A percentile compares a stretch with the other conserved stretches of the same genome.
Evolutionary conservation across 169 alveolate species (phyloP).

Genomic region (Plasmodium malariae): DNA sequence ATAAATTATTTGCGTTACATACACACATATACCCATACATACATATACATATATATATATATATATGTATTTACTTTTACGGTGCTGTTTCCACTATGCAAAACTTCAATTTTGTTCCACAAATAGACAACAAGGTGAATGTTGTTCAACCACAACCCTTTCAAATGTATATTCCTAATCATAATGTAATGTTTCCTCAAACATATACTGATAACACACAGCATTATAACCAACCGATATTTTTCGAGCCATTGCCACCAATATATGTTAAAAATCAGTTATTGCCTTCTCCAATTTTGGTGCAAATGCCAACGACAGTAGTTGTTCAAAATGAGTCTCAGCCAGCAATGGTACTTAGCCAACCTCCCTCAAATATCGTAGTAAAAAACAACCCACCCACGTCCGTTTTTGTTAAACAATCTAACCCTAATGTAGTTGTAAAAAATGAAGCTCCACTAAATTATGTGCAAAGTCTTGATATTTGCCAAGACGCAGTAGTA

Average conservation of each 20-base stretch:
- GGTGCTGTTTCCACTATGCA: slow-evolving; percentile 23
- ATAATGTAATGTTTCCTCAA: slow-evolving; percentile 59
- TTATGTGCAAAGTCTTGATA: slow-evolving; percentile 61
- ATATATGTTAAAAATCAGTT: slow-evolving; percentile 74
- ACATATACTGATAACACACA: slow-evolving; percentile 32
- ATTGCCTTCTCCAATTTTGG: slow-evolving; percentile 75
- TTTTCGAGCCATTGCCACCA: slow-evolving; percentile 76
- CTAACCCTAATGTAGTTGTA: slow-evolving; percentile 86
- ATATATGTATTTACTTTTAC: slow-evolving; percentile 7
- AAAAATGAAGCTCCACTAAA: slow-evolving; percentile 82
- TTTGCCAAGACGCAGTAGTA: slow-evolving; percentile 69
- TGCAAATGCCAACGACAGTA: slow-evolving; percentile 87
- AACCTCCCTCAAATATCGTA: slow-evolving; percentile 88
- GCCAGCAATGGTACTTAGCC: slow-evolving; percentile 88
- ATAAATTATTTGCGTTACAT: neutral
- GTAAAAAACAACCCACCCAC: slow-evolving; percentile 88
- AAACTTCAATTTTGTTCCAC: slow-evolving; percentile 56
- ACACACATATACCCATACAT: too few relatives aligned
- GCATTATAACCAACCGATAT: slow-evolving; percentile 70
- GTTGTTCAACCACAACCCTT: slow-evolving; percentile 57
- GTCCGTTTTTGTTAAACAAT: slow-evolving; percentile 85
- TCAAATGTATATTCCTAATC: slow-evolving; percentile 72
- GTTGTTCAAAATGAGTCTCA: slow-evolving; percentile 86
- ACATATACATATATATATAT: too few relatives aligned
- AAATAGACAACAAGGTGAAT: slow-evolving; percentile 58